Evolutionary conservation across 768 basidiomycete genomes (phyloP), one percentile per base, ranked within the genome.

Genomic region (Podaxis mareebaensis): DNA sequence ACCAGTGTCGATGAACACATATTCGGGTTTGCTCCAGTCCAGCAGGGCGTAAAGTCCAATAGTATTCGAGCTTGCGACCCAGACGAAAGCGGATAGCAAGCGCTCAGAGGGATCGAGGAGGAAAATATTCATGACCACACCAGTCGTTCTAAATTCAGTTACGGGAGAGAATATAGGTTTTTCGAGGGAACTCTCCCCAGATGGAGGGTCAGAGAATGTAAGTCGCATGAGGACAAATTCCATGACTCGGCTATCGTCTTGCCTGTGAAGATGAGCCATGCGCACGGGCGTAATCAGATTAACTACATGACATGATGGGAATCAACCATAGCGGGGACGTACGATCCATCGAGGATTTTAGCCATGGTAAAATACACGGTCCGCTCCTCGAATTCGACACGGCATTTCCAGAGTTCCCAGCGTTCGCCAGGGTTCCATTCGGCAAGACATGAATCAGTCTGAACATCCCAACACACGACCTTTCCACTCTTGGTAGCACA

Each of bases 341-440:
- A 84, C 83, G 79, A 77, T 64, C 77, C 78, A 36, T 76, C 71
- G 22, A 89, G 67, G 30, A 86, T 80, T 70, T 85, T 87, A 1
- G 89, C 89, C 88, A 91, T 91, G 0, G 86, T 88, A 68, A 91
- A 90, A 72, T 83, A 91, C 39, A 90, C 89, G 0, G 85, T 84
- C 63, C 85, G 76, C 66, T 85, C 82, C 44, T 90, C 88, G 68
- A 90, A 91, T 69, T 90, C 90, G 17, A 91, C 89, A 8, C 89
- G 76, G 66, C 90, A 91, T 68, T 91, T 91, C 90, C 89, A 91
- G 4, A 91, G 69, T 67, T 90, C 88, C 89, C 89, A 91, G 17
- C 78, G 69, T 22, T 79, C 77, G 1, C 79, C 80, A 1, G 88
- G 88, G 56, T 85, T 83, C 89, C 90, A 91, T 63, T 90, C 85